Evolutionary conservation across 208 protist species (phyloP).

Genomic region (Trypanosomatidae sp.): DNA sequence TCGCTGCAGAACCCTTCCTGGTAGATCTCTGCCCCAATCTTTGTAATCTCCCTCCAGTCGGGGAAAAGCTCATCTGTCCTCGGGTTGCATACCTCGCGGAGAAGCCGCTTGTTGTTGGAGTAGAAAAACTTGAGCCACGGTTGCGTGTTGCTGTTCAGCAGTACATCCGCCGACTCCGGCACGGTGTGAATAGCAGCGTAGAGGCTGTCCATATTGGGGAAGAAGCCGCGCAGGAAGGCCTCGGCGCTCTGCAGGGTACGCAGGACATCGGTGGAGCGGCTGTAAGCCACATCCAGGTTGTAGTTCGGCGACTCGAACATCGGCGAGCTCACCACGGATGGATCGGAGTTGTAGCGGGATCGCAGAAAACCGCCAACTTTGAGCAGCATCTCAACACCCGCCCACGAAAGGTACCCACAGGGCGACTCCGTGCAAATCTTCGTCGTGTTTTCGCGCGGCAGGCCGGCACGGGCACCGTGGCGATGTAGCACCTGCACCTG

Average conservation of each 20-base stretch:
- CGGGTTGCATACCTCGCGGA: constrained; percentile 33
- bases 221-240: constrained; percentile 47
- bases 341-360: constrained; percentile 35
- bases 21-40: constrained; percentile 42
- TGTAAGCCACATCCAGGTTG: constrained; percentile 52
- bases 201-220: constrained; percentile 31
- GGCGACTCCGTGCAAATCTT: constrained; percentile 43
- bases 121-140: constrained; percentile 30
- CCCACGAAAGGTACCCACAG: constrained; percentile 47
- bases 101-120: constrained; percentile 24
- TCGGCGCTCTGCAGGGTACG: constrained; percentile 65
- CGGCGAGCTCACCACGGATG: constrained; percentile 20
- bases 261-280: constrained; percentile 53
- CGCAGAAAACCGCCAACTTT: constrained; percentile 48
- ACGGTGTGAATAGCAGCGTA: constrained; percentile 61
- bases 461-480: constrained; percentile 44
- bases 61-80: constrained; percentile 39
- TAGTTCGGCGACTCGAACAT: constrained; percentile 43
- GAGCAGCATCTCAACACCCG: constrained; percentile 39
- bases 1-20: constrained; percentile 50
- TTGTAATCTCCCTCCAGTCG: constrained; percentile 33
- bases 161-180: constrained; percentile 16
- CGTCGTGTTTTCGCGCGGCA: constrained; percentile 25
- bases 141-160: constrained; percentile 38
- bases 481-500: constrained; percentile 55